Conservation (phyloP, 2,329 filamentous ascomycete species). For the Chrysosporium queenslandicum region DNA sequence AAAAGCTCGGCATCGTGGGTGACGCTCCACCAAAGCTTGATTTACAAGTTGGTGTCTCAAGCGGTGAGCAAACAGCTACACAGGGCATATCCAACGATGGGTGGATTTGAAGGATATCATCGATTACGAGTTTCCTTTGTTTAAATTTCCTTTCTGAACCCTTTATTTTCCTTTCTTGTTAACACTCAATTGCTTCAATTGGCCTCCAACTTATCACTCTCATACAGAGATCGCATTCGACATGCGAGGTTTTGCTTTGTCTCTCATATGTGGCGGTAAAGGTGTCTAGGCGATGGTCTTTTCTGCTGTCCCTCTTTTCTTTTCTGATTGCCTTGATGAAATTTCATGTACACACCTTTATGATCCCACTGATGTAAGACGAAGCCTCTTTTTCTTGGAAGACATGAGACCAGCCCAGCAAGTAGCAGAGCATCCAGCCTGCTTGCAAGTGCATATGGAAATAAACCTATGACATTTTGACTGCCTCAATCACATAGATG, state of each 20-base stretch:
- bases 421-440: not conserved
- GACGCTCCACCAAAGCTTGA: constrained; percentile 53
- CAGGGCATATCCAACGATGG: not conserved
- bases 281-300: not conserved
- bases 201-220: not conserved
- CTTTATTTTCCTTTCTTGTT: not conserved
- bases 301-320: not conserved
- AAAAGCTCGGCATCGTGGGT: constrained; percentile 30
- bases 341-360: constrained; percentile 7
- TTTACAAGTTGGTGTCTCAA: constrained; percentile 29
- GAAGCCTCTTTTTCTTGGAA: not conserved
- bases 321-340: not conserved
- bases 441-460: not conserved
- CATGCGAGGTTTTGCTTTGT: not conserved
- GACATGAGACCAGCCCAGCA: not conserved
- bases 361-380: not conserved
- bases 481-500: constrained; percentile 2
- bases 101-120: constrained; percentile 5
- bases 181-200: not conserved
- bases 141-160: not conserved
- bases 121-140: constrained; percentile 4
- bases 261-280: not conserved
- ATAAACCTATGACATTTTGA: not conserved
- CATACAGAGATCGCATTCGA: not conserved
- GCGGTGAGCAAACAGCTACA: not conserved